Evolutionary conservation across 169 alveolate species (phyloP).

Genomic region (Eimeria sp.): DNA sequence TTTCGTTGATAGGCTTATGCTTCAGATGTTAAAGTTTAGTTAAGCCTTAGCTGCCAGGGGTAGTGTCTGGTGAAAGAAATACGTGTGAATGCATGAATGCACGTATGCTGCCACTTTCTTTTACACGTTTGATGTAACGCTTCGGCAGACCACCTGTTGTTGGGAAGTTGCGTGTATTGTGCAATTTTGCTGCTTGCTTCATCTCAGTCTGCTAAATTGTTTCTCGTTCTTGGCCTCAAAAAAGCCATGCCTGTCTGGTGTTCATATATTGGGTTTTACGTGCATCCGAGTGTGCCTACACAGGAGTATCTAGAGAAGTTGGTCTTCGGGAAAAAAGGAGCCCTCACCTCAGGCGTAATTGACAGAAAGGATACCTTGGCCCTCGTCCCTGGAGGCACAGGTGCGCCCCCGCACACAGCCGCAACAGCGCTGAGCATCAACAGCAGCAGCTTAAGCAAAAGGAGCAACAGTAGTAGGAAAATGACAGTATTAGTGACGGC

Average conservation of each 20-base stretch:
- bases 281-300: background rate
- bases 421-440: background rate
- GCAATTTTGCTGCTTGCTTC: background rate
- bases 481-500: background rate
- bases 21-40: background rate
- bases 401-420: slow-evolving; percentile 3
- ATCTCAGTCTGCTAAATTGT: background rate
- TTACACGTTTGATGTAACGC: background rate
- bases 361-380: slow-evolving; percentile 51
- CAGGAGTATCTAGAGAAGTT: slow-evolving; percentile 63
- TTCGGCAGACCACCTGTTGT: background rate
- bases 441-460: background rate
- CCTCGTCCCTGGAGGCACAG: slow-evolving; percentile 62
- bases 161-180: background rate
- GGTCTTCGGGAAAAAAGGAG: slow-evolving; percentile 54
- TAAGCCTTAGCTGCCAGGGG: background rate
- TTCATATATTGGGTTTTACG: background rate
- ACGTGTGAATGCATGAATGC: background rate
- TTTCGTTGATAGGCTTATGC: background rate
- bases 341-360: slow-evolving; percentile 50
- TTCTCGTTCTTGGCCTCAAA: background rate
- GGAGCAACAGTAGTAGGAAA: background rate
- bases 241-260: background rate
- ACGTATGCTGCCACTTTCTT: background rate
- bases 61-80: background rate